phyloP scores from a whole-genome alignment of 2,329 filamentous ascomycete species.

The Celoporthe dispersa region DNA sequence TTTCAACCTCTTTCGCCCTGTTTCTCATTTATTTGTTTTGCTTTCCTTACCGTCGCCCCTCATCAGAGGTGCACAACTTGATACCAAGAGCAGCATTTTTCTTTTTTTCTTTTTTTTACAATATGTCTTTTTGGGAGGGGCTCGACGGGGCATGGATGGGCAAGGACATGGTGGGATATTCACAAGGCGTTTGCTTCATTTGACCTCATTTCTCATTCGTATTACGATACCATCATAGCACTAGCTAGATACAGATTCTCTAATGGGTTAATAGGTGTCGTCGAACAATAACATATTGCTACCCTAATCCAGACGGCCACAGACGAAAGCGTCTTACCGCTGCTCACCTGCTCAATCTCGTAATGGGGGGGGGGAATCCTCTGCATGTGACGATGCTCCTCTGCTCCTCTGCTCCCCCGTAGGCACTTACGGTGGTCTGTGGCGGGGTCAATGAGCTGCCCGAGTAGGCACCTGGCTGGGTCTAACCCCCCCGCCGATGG shows the following conservation, averaged over 20 bases:
- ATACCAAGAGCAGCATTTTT: constrained; percentile 6
- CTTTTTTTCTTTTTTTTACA: not conserved
- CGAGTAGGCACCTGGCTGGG: not conserved
- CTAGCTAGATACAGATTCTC: not conserved
- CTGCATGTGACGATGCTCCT: not conserved
- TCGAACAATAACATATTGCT: not conserved
- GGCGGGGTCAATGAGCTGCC: not conserved
- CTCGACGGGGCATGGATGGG: not conserved
- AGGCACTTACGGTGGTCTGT: not conserved
- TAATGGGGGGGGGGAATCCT: not conserved
- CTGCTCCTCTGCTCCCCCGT: not conserved
- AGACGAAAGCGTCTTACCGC: not conserved
- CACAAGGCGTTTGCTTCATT: constrained; percentile 22
- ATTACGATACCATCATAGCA: constrained; percentile 24
- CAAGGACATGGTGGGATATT: not conserved
- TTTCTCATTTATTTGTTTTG: not conserved
- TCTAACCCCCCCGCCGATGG: not conserved
- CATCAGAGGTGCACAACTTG: not conserved
- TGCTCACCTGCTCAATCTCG: not conserved
- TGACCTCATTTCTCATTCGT: constrained; percentile 2
- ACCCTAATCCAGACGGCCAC: not conserved
- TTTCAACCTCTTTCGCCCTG: not conserved
- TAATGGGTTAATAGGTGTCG: not conserved
- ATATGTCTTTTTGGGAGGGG: constrained; percentile 3
- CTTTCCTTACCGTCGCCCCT: not conserved